These are phyloP conservation scores for Penicillium antarcticum DNA, from an alignment of 495 filamentous ascomycete species.

Conservation along the genomic window DNA sequence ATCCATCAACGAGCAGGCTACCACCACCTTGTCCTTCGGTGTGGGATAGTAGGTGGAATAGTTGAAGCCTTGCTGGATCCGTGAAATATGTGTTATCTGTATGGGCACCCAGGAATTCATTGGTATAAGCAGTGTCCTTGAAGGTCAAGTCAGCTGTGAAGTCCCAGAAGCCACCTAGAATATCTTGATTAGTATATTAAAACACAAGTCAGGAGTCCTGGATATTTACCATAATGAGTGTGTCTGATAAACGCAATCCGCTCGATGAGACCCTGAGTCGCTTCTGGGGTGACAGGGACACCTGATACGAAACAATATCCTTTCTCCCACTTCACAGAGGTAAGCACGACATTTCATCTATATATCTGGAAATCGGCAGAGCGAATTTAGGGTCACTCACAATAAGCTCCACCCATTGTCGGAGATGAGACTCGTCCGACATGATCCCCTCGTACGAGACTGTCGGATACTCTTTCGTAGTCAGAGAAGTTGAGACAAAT, in stretches of 20 bases:
- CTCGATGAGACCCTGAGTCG: slow-evolving; percentile 68
- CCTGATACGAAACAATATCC: slow-evolving; percentile 71
- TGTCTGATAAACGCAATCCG: slow-evolving; percentile 77
- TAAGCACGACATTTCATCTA: background rate
- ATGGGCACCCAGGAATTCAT: slow-evolving; percentile 68
- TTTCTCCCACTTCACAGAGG: slow-evolving; percentile 41
- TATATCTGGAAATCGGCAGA: background rate
- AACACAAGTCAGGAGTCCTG: background rate
- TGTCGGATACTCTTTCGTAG: slow-evolving; percentile 41
- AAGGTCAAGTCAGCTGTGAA: slow-evolving; percentile 84
- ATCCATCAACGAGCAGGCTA: slow-evolving; percentile 80
- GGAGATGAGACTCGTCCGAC: slow-evolving; percentile 48
- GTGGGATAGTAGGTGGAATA: slow-evolving; percentile 87
- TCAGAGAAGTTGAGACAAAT: slow-evolving; percentile 26
- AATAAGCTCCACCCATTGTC: slow-evolving; percentile 56
- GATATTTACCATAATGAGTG: slow-evolving; percentile 76
- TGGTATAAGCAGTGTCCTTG: slow-evolving; percentile 94
- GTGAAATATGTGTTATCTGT: slow-evolving; percentile 95
- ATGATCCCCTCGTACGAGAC: slow-evolving; percentile 61
- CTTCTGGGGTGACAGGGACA: slow-evolving; percentile 62
- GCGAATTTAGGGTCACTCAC: slow-evolving; percentile 30
- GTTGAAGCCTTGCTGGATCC: slow-evolving; percentile 83
- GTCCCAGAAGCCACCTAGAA: slow-evolving; percentile 80
- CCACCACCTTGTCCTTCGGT: slow-evolving; percentile 60
- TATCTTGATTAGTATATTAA: slow-evolving; percentile 3